Conservation (phyloP, 768 basidiomycete species). For the Wakefieldia striispora region DNA sequence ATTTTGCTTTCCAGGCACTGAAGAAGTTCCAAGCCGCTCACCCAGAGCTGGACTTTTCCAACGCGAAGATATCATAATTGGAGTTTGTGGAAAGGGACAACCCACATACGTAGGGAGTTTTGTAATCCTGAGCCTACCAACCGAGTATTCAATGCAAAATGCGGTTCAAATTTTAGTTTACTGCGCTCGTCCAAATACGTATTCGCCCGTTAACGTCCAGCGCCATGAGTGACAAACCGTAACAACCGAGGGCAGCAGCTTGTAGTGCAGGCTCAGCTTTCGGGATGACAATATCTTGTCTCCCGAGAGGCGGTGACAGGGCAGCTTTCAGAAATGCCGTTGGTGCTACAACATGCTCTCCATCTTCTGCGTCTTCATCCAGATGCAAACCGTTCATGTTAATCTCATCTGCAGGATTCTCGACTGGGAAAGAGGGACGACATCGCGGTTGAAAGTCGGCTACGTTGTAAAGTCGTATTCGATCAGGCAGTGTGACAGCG, state of each 20-base stretch:
- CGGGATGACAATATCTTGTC: constrained; percentile 24
- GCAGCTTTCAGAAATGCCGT: background rate
- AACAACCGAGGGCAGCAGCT: constrained; percentile 42
- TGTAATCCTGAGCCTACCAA: background rate
- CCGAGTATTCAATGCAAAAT: background rate
- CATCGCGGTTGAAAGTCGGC: constrained; percentile 43
- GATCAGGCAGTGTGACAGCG: constrained; percentile 40
- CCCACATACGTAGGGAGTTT: background rate
- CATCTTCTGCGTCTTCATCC: constrained; percentile 28
- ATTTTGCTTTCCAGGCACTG: constrained; percentile 52
- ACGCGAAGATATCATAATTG: constrained; percentile 76
- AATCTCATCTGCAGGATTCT: constrained; percentile 23
- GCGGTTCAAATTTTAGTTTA: constrained; percentile 7
- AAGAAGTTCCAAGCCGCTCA: constrained; percentile 88
- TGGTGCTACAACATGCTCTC: constrained; percentile 9
- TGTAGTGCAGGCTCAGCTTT: constrained; percentile 28
- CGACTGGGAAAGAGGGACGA: constrained; percentile 41
- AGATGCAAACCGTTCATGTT: constrained; percentile 25
- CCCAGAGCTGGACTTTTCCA: constrained; percentile 93
- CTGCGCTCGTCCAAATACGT: constrained; percentile 27
- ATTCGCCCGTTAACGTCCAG: constrained; percentile 20
- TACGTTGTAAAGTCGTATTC: constrained; percentile 46
- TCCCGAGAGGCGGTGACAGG: constrained; percentile 16
- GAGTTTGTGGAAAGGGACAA: background rate
- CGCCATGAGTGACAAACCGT: constrained; percentile 33